Percentiles rank a stretch among this genome's conserved stretches.
Evolutionary conservation across 2,329 filamentous ascomycete genomes (phyloP).

Genomic region (Diaporthe ilicicola): DNA sequence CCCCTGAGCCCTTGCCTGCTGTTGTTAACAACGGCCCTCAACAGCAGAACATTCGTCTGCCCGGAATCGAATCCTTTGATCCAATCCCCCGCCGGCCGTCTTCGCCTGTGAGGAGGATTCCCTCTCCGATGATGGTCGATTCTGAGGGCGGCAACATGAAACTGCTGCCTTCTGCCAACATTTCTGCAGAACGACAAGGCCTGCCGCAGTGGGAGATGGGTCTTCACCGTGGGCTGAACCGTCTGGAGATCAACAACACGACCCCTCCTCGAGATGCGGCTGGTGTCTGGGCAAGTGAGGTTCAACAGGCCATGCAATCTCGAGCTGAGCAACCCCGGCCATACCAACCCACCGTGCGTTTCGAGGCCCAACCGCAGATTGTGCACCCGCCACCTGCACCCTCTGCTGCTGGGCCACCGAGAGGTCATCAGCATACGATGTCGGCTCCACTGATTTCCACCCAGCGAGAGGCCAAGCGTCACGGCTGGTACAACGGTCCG

Average conservation of each 20-base stretch:
- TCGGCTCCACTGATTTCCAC: slow-evolving; percentile 66
- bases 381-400: slow-evolving; percentile 37
- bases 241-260: slow-evolving; percentile 67
- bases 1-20: slow-evolving; percentile 59
- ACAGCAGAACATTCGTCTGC: slow-evolving; percentile 72
- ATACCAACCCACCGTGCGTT: slow-evolving; percentile 60
- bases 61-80: slow-evolving; percentile 93
- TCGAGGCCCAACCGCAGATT: slow-evolving; percentile 57
- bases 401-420: slow-evolving; percentile 25
- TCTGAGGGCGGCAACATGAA: slow-evolving; percentile 51
- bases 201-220: slow-evolving; percentile 71
- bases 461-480: slow-evolving; percentile 69
- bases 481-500: slow-evolving; percentile 75
- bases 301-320: slow-evolving; percentile 62
- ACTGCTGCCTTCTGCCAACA: slow-evolving; percentile 43
- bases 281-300: slow-evolving; percentile 65
- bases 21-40: slow-evolving; percentile 51
- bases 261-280: slow-evolving; percentile 60
- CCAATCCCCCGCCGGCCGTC: slow-evolving; percentile 71
- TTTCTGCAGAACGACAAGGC: slow-evolving; percentile 57
- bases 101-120: slow-evolving; percentile 70
- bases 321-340: slow-evolving; percentile 60
- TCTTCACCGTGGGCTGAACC: slow-evolving; percentile 71
- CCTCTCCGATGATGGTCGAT: slow-evolving; percentile 84
- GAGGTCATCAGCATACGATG: slow-evolving; percentile 64